A percentile compares a stretch with the other conserved stretches of the same genome.
These are phyloP conservation scores for Erigeron canadensis DNA, from an alignment of 129 eudicot genomes.

Conservation along the genomic window DNA sequence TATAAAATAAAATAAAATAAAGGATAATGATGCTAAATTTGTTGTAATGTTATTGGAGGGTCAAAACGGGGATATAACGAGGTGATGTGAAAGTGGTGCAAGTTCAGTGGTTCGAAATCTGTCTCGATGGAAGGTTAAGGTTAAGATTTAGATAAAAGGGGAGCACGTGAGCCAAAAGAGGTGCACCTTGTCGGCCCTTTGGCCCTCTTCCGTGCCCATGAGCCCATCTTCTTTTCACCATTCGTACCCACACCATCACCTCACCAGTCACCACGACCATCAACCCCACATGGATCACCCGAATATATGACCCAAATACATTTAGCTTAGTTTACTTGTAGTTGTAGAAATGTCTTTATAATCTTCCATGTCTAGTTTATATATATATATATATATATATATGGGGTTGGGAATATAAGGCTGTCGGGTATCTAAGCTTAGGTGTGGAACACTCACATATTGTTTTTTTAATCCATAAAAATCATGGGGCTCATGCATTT, in stretches of 20 bases:
- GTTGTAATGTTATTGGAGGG: conserved; percentile 32
- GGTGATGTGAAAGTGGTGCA: conserved; percentile 21
- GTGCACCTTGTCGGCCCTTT: conserved; percentile 33
- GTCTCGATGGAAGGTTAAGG: conserved; percentile 28
- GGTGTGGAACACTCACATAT: too few relatives aligned
- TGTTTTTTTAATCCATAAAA: too few relatives aligned
- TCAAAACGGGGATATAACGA: conserved; percentile 27
- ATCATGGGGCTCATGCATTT: too few relatives aligned
- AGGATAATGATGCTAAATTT: not conserved
- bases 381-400: too few relatives aligned
- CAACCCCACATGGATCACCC: not conserved
- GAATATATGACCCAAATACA: not conserved
- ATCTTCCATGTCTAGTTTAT: too few relatives aligned
- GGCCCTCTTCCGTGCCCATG: conserved; percentile 3
- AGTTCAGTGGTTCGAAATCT: conserved; percentile 27
- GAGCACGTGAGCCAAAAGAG: conserved; percentile 30
- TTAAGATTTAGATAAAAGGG: conserved; percentile 11
- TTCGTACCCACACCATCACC: not conserved
- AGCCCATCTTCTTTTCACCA: not conserved
- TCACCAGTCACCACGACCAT: not conserved
- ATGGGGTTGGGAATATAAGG: too few relatives aligned
- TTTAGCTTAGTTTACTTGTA: too few relatives aligned
- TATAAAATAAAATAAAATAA: not conserved
- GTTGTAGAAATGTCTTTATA: too few relatives aligned
- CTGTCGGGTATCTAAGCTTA: too few relatives aligned